Base-by-base conservation (phyloP, 129 eudicot genomes). In the Scalesia atractyloides region DNA sequence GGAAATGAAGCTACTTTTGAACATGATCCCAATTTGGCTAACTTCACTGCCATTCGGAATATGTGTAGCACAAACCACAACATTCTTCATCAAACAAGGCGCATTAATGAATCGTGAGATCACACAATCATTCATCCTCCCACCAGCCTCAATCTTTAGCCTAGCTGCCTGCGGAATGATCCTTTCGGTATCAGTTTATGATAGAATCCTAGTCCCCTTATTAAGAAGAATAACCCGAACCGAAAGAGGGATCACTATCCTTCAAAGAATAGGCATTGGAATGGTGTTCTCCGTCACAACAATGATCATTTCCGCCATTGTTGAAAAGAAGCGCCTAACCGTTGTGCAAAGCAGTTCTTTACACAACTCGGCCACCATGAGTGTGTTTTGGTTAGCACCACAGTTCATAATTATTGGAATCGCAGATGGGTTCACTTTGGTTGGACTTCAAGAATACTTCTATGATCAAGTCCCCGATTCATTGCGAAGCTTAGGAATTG, bases 391-490 rank as follows among this genome's bases (percentile, higher is more conserved):
- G 97, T 72, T 91, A 44, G 92, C 87, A 9, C 97, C 97, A 1
- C 96, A 88, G 47, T 91, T 84, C 56, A 18, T 88, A 2, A 74
- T 88, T 5, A 22, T 88, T 5, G 97, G 97, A 16, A 60, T 88
- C 0, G 96, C 86, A 8, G 97, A 91, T 16, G 92, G 83, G 68
- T 88, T 91, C 47, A 73, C 86, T 6, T 73, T 91, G 6, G 96
- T 91, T 18, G 97, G 96, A 0, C 70, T 91, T 73, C 97, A 91
- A 71, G 97, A 91, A 63, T 91, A 82, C 68, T 91, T 91, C 57
- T 91, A 91, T 34, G 92, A 88, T 20, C 92, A 91, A 79, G 96
- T 91, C 36, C 96, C 97, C 0, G 92, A 91, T 34, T 86, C 97
- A 9, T 84, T 91, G 91, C 83, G 97, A 58, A 86, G 92, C 58